Conservation (phyloP, 2,329 filamentous ascomycete genomes). For the Diaporthe citrichinensis region DNA sequence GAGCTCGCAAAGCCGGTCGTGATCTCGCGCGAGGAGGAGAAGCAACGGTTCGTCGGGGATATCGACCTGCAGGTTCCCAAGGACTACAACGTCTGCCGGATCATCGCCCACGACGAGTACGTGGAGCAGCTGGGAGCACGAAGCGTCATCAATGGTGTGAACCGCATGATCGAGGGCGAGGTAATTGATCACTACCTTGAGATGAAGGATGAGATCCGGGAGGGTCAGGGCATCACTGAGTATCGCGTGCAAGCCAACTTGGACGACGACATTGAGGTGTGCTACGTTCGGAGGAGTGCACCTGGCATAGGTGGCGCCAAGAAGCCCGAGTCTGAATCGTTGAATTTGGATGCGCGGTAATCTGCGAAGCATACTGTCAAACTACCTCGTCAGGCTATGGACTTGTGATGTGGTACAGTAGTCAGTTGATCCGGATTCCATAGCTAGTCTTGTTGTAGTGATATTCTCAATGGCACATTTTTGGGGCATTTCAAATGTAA, state of each 20-base stretch:
- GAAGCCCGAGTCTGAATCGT: not conserved
- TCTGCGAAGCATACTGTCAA: not conserved
- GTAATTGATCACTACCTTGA: slow-evolving; percentile 50
- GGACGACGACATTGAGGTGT: slow-evolving; percentile 23
- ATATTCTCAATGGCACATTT: not conserved
- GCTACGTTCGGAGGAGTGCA: not conserved
- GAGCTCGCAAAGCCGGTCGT: slow-evolving; percentile 48
- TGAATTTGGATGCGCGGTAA: not conserved
- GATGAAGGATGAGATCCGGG: slow-evolving; percentile 49
- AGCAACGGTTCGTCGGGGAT: slow-evolving; percentile 52
- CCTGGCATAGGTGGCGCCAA: not conserved
- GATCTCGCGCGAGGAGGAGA: slow-evolving; percentile 45
- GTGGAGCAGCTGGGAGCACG: slow-evolving; percentile 52
- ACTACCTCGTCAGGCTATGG: too few relatives aligned
- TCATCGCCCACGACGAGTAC: slow-evolving; percentile 50
- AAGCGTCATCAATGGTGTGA: slow-evolving; percentile 48
- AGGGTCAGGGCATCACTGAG: slow-evolving; percentile 34
- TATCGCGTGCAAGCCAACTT: slow-evolving; percentile 17
- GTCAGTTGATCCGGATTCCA: not conserved
- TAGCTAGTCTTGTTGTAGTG: not conserved
- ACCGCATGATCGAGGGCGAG: slow-evolving; percentile 41
- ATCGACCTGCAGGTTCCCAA: slow-evolving; percentile 48
- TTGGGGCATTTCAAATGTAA: not conserved
- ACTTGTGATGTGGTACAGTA: not conserved
- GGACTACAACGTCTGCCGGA: slow-evolving; percentile 50